These are phyloP conservation scores for Globisporangium lucens DNA, from an alignment of 352 stramenopile species.

Conservation along the genomic window DNA sequence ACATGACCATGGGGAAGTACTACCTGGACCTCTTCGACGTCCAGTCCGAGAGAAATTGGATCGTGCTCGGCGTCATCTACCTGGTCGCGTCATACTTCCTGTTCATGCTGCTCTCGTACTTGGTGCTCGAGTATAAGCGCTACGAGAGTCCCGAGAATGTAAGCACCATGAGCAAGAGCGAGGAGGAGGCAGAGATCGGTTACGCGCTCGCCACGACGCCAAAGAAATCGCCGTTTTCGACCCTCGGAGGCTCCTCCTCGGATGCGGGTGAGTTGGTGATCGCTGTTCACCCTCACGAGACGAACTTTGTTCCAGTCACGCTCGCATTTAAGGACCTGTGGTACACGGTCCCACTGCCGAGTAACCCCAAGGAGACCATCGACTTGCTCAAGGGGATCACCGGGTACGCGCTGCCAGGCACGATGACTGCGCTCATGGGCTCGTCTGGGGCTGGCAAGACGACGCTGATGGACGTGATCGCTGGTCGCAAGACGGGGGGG, in stretches of 20 bases:
- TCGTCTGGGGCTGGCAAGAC: conserved; percentile 72
- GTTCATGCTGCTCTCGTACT: not conserved
- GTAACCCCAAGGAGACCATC: conserved; percentile 16
- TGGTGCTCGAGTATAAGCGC: not conserved
- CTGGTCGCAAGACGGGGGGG: conserved; percentile 79
- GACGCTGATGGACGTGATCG: conserved; percentile 90
- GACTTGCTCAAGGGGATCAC: conserved; percentile 33
- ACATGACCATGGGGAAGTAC: not conserved
- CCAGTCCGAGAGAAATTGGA: not conserved
- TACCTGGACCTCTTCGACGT: not conserved
- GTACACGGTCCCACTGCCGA: conserved; percentile 18
- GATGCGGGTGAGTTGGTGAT: not conserved
- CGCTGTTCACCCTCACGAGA: not conserved
- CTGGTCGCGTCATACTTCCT: not conserved
- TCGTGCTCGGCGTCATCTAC: not conserved
- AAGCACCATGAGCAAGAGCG: not conserved
- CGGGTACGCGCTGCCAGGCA: conserved; percentile 31
- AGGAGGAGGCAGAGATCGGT: not conserved
- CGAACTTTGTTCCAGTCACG: not conserved
- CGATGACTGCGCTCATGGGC: conserved; percentile 41
- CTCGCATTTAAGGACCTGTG: conserved; percentile 20
- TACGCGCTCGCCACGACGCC: not conserved
- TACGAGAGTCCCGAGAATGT: not conserved
- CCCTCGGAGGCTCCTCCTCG: not conserved
- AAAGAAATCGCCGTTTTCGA: not conserved